Evolutionary conservation across 2,329 filamentous ascomycete species (phyloP).

Genomic region (Diaporthe destruens): DNA sequence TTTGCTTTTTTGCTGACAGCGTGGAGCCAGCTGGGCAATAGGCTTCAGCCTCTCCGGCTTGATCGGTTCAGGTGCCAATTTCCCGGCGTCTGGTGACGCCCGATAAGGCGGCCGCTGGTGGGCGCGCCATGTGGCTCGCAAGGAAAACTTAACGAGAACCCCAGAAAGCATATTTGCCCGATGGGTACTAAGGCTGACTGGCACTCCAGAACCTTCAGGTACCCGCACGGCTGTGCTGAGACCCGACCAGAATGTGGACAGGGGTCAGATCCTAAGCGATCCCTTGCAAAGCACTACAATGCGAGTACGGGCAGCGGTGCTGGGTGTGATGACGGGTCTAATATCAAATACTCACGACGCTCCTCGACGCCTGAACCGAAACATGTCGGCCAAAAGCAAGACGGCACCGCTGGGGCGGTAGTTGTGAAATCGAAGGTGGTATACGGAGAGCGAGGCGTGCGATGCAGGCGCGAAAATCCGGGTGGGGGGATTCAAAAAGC

Average conservation of each 20-base stretch:
- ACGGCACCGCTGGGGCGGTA: not conserved
- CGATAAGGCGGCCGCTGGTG: constrained; percentile 14
- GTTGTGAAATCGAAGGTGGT: constrained; percentile 30
- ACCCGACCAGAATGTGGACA: constrained; percentile 26
- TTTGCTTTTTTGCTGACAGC: constrained; percentile 27
- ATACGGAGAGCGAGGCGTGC: constrained; percentile 32
- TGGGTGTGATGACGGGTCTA: not conserved
- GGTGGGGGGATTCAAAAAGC: constrained; percentile 33
- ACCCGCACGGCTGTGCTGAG: constrained; percentile 41
- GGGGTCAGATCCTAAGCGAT: constrained; percentile 36
- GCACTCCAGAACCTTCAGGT: constrained; percentile 34
- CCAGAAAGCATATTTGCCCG: constrained; percentile 34
- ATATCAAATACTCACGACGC: constrained; percentile 38
- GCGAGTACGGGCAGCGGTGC: constrained; percentile 5
- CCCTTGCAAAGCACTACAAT: constrained; percentile 23
- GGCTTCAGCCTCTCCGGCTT: constrained; percentile 39
- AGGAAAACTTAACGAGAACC: constrained; percentile 32
- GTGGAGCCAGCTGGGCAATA: constrained; percentile 39
- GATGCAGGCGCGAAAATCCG: constrained; percentile 21
- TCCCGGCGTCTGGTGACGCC: constrained; percentile 36
- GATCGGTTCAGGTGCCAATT: constrained; percentile 39
- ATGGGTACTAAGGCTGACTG: constrained; percentile 36
- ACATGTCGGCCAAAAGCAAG: constrained; percentile 33
- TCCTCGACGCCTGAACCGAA: constrained; percentile 36
- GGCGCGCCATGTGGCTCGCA: constrained; percentile 41